phyloP scores from a whole-genome alignment of 2,329 filamentous ascomycete genomes.

The Diplodia intermedia region DNA sequence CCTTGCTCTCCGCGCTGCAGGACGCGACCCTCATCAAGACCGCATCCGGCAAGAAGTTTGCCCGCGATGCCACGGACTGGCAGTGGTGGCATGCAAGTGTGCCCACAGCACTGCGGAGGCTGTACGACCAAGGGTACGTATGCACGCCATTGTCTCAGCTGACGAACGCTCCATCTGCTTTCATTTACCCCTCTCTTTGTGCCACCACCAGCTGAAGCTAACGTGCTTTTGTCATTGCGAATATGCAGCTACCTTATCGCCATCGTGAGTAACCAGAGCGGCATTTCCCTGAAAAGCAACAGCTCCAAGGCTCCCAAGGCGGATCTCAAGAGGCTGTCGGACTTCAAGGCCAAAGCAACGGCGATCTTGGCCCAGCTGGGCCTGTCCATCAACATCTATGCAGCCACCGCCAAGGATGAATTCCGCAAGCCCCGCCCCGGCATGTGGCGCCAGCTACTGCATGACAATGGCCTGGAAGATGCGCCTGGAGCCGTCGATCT shows the following conservation, averaged over 20 bases:
- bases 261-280: slow-evolving; percentile 88
- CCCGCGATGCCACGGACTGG: slow-evolving; percentile 78
- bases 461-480: slow-evolving; percentile 58
- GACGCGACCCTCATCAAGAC: slow-evolving; percentile 88
- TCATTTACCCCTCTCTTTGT: slow-evolving; percentile 32
- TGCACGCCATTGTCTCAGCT: slow-evolving; percentile 32
- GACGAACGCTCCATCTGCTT: slow-evolving; percentile 29
- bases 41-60: slow-evolving; percentile 80
- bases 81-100: slow-evolving; percentile 87
- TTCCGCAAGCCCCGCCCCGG: slow-evolving; percentile 87
- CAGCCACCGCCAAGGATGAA: slow-evolving; percentile 80
- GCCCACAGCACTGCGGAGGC: slow-evolving; percentile 68
- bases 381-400: slow-evolving; percentile 81
- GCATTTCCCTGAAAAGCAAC: slow-evolving; percentile 75
- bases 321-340: slow-evolving; percentile 70
- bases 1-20: slow-evolving; percentile 49
- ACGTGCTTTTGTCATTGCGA: slow-evolving; percentile 18
- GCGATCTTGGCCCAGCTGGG: slow-evolving; percentile 74
- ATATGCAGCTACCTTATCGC: slow-evolving; percentile 71
- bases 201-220: slow-evolving; percentile 27
- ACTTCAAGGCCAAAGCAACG: slow-evolving; percentile 83
- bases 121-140: slow-evolving; percentile 72
- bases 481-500: slow-evolving; percentile 67
- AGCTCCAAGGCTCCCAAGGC: slow-evolving; percentile 73
- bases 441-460: slow-evolving; percentile 79